phyloP scores from a whole-genome alignment of 345 rosid genomes.

The Eucalyptus regnans region DNA sequence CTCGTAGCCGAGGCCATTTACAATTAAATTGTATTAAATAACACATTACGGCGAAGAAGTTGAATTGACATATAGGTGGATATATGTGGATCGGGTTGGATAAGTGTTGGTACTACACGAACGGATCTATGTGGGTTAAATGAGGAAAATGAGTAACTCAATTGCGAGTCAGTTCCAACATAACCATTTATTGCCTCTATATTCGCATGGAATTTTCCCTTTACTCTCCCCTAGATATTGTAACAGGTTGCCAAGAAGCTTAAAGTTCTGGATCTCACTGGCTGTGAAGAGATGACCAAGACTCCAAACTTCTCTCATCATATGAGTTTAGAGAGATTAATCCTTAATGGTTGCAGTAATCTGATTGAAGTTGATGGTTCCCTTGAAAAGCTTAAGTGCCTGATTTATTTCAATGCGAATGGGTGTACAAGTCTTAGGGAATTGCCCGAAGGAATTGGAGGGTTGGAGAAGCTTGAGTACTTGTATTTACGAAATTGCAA shows the following conservation, averaged over 20 bases:
- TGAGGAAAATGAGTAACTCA: not conserved
- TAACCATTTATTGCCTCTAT: not conserved
- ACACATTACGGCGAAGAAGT: not conserved
- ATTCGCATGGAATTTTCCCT: not conserved
- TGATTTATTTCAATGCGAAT: not conserved
- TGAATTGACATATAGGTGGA: not conserved
- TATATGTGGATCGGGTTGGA: not conserved
- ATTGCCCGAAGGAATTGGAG: fast-evolving
- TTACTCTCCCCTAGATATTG: fast-evolving
- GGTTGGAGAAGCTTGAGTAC: not conserved
- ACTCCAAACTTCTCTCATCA: slow-evolving; percentile 4
- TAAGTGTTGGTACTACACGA: no score
- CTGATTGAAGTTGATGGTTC: slow-evolving; percentile 9
- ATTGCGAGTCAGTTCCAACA: no score
- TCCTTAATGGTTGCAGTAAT: slow-evolving; percentile 1
- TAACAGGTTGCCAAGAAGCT: not conserved
- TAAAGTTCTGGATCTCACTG: not conserved
- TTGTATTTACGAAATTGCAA: not conserved
- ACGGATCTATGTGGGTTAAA: not conserved
- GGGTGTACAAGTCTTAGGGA: not conserved
- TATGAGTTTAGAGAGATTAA: slow-evolving; percentile 5
- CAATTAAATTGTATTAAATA: no score
- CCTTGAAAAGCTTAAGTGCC: not conserved
- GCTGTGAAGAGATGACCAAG: not conserved
- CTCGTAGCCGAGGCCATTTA: fast-evolving